Evolutionary conservation across 1,139 yeast genomes (phyloP).

Genomic region (Zygosaccharomyces sapae): DNA sequence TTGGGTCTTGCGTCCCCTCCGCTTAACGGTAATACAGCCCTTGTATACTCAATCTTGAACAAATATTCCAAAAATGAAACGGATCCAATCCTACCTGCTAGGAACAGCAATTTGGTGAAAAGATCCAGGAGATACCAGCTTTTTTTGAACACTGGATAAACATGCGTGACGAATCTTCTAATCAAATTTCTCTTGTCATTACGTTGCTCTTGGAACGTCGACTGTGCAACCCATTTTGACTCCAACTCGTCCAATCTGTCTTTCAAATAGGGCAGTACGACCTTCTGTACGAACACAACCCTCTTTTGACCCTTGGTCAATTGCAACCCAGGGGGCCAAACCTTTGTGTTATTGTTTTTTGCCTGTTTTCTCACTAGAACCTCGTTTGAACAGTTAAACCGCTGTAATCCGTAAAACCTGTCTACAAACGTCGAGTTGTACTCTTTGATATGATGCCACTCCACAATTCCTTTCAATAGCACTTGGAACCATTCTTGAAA

Average conservation of each 20-base stretch:
- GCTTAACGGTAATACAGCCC: constrained; percentile 58
- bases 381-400: constrained; percentile 45
- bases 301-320: constrained; percentile 52
- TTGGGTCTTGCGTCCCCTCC: background rate
- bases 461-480: constrained; percentile 58
- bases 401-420: constrained; percentile 83
- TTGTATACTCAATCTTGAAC: constrained; percentile 62
- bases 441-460: constrained; percentile 62
- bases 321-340: constrained; percentile 37
- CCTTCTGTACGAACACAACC: constrained; percentile 59
- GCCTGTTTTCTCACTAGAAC: constrained; percentile 27
- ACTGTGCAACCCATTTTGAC: constrained; percentile 60
- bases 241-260: constrained; percentile 66
- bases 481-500: constrained; percentile 65
- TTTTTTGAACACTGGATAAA: constrained; percentile 57
- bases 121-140: constrained; percentile 49
- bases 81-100: constrained; percentile 64
- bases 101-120: constrained; percentile 57
- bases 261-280: constrained; percentile 65
- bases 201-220: constrained; percentile 44
- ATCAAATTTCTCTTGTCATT: constrained; percentile 33
- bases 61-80: constrained; percentile 62
- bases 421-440: constrained; percentile 92
- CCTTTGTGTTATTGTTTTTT: constrained; percentile 5
- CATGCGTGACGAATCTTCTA: constrained; percentile 38